These are phyloP conservation scores for Vararia minispora DNA, from an alignment of 768 basidiomycete genomes.

Conservation along the genomic window DNA sequence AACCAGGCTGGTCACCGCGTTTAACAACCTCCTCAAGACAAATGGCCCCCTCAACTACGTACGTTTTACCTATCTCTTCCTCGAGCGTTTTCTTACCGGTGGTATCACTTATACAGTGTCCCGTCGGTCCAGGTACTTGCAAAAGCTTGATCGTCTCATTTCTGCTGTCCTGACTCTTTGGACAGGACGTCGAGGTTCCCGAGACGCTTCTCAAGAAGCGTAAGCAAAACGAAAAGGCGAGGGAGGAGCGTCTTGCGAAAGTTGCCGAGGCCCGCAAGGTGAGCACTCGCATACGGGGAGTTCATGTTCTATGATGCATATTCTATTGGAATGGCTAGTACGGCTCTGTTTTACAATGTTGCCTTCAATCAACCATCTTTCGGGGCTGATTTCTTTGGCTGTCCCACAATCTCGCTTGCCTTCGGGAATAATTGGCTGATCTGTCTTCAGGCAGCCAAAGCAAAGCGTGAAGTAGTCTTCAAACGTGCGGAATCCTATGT, in stretches of 20 bases:
- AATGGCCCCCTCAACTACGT: no score
- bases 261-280: constrained; percentile 86
- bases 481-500: constrained; percentile 98
- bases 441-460: constrained; percentile 59
- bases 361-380: constrained; percentile 93
- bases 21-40: no score
- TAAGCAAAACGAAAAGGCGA: constrained; percentile 93
- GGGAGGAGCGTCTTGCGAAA: constrained; percentile 84
- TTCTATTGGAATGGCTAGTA: constrained; percentile 70
- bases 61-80: no score
- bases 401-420: constrained; percentile 13
- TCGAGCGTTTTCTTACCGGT: no score
- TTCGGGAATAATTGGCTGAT: constrained; percentile 9
- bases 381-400: constrained; percentile 64
- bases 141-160: no score
- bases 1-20: no score
- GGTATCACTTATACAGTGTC: no score
- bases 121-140: no score
- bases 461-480: constrained; percentile 96
- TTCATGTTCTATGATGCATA: constrained; percentile 66
- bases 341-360: constrained; percentile 42
- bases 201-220: constrained; percentile 99
- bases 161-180: no score
- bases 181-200: constrained; percentile 93
- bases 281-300: constrained; percentile 20